A percentile compares a stretch with the other conserved stretches of the same genome.
phyloP scores from a whole-genome alignment of 1,139 yeast genomes.

The Pichia sp. region DNA sequence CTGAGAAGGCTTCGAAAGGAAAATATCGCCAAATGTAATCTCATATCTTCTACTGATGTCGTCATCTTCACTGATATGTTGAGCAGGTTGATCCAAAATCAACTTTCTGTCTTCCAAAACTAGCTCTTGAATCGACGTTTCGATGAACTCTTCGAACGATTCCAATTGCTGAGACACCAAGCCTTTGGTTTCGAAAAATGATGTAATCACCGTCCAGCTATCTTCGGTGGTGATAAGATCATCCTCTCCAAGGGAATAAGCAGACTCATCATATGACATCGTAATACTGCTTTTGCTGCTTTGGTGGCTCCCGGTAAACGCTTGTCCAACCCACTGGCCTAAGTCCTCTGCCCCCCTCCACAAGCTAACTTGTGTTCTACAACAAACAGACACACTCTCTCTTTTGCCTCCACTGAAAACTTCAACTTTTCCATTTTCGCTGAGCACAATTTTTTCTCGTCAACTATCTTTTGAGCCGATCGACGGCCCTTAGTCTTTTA shows the following conservation, averaged over 20 bases:
- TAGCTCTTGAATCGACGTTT: conserved; percentile 91
- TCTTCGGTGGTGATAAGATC: conserved; percentile 82
- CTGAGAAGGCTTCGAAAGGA: conserved; percentile 94
- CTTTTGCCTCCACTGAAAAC: not conserved
- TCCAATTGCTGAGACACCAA: conserved; percentile 96
- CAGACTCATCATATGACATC: conserved; percentile 14
- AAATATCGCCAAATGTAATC: conserved; percentile 93
- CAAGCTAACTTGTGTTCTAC: not conserved
- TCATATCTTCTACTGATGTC: conserved; percentile 89
- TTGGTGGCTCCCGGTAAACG: not conserved
- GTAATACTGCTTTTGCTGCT: not conserved
- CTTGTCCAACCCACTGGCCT: not conserved
- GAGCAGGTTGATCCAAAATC: conserved; percentile 96
- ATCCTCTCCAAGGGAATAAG: conserved; percentile 12
- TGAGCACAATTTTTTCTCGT: not conserved
- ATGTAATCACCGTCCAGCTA: conserved; percentile 97
- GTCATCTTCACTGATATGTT: conserved; percentile 87
- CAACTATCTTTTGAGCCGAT: not conserved
- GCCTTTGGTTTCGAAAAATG: conserved; percentile 95
- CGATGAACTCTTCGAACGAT: conserved; percentile 96
- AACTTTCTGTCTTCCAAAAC: conserved; percentile 94
- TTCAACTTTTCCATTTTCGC: conserved; percentile 1
- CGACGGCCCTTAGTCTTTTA: not conserved
- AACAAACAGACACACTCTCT: not conserved
- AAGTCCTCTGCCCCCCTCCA: not conserved